Conservation (phyloP, 2,329 filamentous ascomycete species). For the Alternaria consortialis region DNA sequence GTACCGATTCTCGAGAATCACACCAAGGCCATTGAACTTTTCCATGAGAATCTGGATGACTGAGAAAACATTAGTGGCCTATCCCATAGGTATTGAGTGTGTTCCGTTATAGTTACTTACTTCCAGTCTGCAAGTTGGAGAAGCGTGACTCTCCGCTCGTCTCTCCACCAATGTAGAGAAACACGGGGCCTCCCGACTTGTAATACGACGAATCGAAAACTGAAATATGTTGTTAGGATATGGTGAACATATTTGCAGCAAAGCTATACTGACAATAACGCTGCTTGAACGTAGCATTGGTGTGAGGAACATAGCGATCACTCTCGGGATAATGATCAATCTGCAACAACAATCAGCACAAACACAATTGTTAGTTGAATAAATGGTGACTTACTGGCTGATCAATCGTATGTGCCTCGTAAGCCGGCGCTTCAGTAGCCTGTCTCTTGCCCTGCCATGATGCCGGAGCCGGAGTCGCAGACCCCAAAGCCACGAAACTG, state of each 20-base stretch:
- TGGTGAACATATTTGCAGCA: too few species aligned
- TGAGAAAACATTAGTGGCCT: conserved; percentile 11
- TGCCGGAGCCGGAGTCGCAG: conserved; percentile 9
- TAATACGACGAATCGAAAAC: conserved; percentile 64
- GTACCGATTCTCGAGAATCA: conserved; percentile 63
- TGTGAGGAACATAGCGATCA: conserved; percentile 53
- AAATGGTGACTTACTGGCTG: conserved; percentile 26
- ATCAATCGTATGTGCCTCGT: conserved; percentile 36
- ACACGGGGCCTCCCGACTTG: conserved; percentile 62
- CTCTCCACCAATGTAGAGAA: conserved; percentile 61
- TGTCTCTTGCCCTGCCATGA: conserved; percentile 25
- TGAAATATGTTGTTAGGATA: background rate
- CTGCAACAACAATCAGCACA: conserved; percentile 22
- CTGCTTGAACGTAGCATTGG: conserved; percentile 62
- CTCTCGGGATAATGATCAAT: conserved; percentile 60
- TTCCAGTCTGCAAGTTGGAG: conserved; percentile 54
- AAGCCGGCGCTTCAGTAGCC: conserved; percentile 18
- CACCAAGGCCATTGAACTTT: conserved; percentile 62
- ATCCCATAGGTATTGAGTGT: background rate
- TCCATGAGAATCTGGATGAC: conserved; percentile 65
- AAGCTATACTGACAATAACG: conserved; percentile 53
- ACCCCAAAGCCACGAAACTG: conserved; percentile 12
- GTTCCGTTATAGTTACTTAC: conserved; percentile 24
- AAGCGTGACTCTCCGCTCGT: conserved; percentile 50
- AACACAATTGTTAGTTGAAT: background rate